Base-by-base conservation (phyloP, 352 stramenopile species). In the Phytophthora fragariae region DNA sequence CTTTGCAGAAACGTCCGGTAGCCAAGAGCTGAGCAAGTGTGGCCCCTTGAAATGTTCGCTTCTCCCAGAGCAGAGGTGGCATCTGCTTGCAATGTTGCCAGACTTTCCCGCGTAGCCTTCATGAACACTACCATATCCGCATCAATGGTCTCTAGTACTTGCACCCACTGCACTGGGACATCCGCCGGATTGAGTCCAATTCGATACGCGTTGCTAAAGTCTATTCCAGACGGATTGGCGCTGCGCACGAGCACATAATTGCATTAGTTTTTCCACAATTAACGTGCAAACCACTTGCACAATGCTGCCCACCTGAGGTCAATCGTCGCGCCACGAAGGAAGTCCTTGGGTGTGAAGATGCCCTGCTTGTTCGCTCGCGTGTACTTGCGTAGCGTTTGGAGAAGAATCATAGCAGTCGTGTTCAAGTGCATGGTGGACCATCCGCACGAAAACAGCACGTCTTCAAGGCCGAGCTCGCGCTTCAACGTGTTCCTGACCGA, bases 351-450 rank as follows among this genome's bases (percentile, higher is more conserved):
- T 12, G 76, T 79, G 46, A 82, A 83, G 17, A 81, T 56, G 4
- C 80, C 62, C 60, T 77, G 47, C 53, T 77, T 81, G 33, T 86
- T 81, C 11, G 73, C 72, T n/a, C 58, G 58, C 10, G 62, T 62
- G 46, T 80, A 85, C 63, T 90, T 87, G 35, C 83, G 83, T 6
- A 92, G 70, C 5, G 80, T 90, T 63, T 90, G 82, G 14, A 88
- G 73, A 50, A 92, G 73, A 52, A 84, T 81, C 80, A 92, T 84
- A 12, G 84, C 56, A 14, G 83, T 86, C 57, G 80, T 83, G 29
- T 91, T 91, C 19, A 92, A 62, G n/a, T 86, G 83, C 50, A 91
- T 62, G 0, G 85, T 82, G 19, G 83, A 82, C 85, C 85, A 92
- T 10, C 80, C 83, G 24, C 85, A 92, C 55, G 81, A 89, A 31